phyloP scores from a whole-genome alignment of 345 rosid genomes.

The Hirschfeldia incana region DNA sequence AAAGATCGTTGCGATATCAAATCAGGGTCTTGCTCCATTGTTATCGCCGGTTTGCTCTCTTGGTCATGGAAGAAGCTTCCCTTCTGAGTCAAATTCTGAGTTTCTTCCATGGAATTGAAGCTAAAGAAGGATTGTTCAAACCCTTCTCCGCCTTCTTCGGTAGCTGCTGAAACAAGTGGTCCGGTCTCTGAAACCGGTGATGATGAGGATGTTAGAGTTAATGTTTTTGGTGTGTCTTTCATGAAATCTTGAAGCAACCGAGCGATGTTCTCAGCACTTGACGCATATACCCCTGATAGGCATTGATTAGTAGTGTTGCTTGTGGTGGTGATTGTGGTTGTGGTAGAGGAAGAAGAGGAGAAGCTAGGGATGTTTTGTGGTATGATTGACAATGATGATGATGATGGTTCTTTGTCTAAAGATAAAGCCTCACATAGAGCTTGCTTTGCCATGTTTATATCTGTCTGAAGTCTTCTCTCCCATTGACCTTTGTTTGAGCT shows the following conservation, averaged over 20 bases:
- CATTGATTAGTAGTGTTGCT: slow-evolving; percentile 23
- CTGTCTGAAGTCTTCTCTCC: slow-evolving; percentile 93
- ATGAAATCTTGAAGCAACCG: slow-evolving; percentile 68
- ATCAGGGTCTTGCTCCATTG: slow-evolving; percentile 32
- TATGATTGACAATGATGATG: slow-evolving; percentile 20
- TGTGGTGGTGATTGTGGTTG: slow-evolving; percentile 31
- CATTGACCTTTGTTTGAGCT: slow-evolving; percentile 70
- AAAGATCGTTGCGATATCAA: slow-evolving; percentile 49
- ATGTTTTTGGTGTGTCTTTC: slow-evolving; percentile 45
- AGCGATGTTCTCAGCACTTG: slow-evolving; percentile 72
- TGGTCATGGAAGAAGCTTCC: slow-evolving; percentile 46
- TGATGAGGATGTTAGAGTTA: slow-evolving; percentile 20
- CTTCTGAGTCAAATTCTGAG: slow-evolving; percentile 43
- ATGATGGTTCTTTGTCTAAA: slow-evolving; percentile 48
- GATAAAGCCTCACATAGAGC: slow-evolving; percentile 89
- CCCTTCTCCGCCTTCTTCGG: slow-evolving; percentile 33
- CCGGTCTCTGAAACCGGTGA: slow-evolving; percentile 37
- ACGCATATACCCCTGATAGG: slow-evolving; percentile 51
- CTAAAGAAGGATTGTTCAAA: slow-evolving; percentile 46
- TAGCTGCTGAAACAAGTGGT: slow-evolving; percentile 14
- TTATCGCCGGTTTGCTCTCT: slow-evolving; percentile 50
- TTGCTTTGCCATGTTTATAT: slow-evolving; percentile 79
- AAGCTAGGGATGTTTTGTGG: slow-evolving; percentile 30
- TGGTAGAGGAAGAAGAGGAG: slow-evolving; percentile 39
- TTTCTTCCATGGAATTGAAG: slow-evolving; percentile 48